Percentiles rank a stretch among this genome's conserved stretches.
phyloP scores from a whole-genome alignment of 129 eudicot genomes.

The Artemisia argyi region DNA sequence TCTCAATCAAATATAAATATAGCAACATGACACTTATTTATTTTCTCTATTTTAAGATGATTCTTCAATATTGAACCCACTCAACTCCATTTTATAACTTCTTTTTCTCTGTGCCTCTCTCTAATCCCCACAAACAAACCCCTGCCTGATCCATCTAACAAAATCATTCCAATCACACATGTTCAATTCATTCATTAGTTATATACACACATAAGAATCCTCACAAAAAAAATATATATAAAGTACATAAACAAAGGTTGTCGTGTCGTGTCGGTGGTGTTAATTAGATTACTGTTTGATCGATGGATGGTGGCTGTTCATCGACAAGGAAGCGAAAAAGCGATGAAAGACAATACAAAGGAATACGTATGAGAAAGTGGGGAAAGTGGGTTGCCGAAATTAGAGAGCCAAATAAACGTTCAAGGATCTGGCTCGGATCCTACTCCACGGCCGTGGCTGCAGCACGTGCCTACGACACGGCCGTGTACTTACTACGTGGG shows the following conservation, averaged over 20 bases:
- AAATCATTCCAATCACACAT: conserved; percentile 20
- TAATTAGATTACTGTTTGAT: neutral
- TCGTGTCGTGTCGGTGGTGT: conserved; percentile 41
- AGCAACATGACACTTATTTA: neutral
- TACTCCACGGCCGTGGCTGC: conserved; percentile 85
- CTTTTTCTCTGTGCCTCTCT: neutral
- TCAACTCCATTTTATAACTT: too few species aligned
- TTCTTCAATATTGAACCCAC: conserved; percentile 10
- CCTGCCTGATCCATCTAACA: conserved; percentile 30
- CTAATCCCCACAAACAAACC: conserved; percentile 23
- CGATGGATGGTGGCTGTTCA: conserved; percentile 16
- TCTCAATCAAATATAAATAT: too few species aligned
- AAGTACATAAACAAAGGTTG: neutral
- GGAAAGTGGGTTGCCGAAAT: conserved; percentile 97
- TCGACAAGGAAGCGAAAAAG: conserved; percentile 41
- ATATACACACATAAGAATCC: conserved; percentile 7
- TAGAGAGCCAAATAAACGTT: conserved; percentile 79
- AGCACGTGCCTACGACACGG: conserved; percentile 86
- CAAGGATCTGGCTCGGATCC: conserved; percentile 90
- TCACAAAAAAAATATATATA: neutral
- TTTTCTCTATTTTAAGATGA: neutral
- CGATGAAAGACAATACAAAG: conserved; percentile 63
- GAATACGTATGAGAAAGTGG: conserved; percentile 95
- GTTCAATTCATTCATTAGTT: neutral
- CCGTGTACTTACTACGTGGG: conserved; percentile 78